phyloP scores from a whole-genome alignment of 2,329 filamentous ascomycete species.

The Shiraia bambusicola region DNA sequence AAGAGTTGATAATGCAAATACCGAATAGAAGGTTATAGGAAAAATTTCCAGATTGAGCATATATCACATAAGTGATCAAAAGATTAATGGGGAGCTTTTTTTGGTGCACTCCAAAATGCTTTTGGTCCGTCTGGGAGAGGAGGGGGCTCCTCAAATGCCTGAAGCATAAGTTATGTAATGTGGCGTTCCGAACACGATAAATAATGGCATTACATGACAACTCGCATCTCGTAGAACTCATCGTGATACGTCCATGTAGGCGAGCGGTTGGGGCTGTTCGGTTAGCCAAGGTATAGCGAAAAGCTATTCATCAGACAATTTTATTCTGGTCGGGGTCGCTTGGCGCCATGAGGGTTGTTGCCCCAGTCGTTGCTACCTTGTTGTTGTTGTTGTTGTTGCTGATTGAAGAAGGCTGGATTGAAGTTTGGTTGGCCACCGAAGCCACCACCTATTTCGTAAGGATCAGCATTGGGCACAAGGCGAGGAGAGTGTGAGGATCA shows the following conservation, averaged over 20 bases:
- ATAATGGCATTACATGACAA: not conserved
- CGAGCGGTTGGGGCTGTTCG: no score
- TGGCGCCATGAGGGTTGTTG: slow-evolving; percentile 78
- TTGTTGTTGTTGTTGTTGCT: slow-evolving; percentile 49
- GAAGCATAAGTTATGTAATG: not conserved
- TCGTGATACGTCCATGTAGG: no score
- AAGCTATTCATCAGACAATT: not conserved
- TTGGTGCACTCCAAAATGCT: no score
- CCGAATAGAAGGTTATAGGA: no score
- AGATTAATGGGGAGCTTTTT: no score
- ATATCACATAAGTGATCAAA: no score
- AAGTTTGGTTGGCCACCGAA: slow-evolving; percentile 71
- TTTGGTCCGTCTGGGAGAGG: no score
- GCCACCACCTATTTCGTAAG: slow-evolving; percentile 39
- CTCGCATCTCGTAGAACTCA: not conserved
- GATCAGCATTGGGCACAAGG: slow-evolving; percentile 10
- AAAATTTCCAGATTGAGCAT: no score
- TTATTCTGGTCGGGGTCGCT: slow-evolving; percentile 73
- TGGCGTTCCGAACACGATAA: not conserved
- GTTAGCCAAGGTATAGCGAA: no score
- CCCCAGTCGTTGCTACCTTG: slow-evolving; percentile 55
- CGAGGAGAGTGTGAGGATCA: not conserved
- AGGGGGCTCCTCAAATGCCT: no score
- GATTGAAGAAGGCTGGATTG: slow-evolving; percentile 69
- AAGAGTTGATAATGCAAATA: no score